These are phyloP conservation scores for Cucurbita moschata DNA, from an alignment of 306 rosid species.

Conservation along the genomic window DNA sequence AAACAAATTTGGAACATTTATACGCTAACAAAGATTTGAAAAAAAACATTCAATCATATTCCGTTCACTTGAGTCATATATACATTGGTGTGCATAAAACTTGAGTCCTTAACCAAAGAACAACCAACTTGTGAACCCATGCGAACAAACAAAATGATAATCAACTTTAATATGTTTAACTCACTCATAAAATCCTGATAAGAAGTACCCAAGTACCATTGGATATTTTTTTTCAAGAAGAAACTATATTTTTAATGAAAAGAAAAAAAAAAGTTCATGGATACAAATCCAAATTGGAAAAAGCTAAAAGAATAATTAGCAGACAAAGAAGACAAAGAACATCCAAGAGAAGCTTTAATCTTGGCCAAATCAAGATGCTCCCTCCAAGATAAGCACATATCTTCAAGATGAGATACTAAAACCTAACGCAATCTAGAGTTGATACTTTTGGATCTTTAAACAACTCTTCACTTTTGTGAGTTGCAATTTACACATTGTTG, in stretches of 20 bases:
- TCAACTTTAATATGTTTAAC: not conserved
- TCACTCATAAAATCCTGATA: too few relatives aligned
- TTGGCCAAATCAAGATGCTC: too few relatives aligned
- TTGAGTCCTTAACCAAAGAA: not conserved
- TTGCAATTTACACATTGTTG: not conserved
- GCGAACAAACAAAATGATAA: not conserved
- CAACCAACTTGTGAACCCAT: not conserved
- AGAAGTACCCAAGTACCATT: too few relatives aligned
- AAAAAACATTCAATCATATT: not conserved
- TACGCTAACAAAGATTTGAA: not conserved
- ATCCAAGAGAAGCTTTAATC: too few relatives aligned
- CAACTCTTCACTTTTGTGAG: not conserved
- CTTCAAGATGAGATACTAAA: not conserved
- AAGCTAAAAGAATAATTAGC: too few relatives aligned
- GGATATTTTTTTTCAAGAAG: too few relatives aligned
- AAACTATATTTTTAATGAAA: too few relatives aligned
- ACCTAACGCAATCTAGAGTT: not conserved
- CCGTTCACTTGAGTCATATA: not conserved
- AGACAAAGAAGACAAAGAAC: too few relatives aligned
- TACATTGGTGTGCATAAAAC: not conserved
- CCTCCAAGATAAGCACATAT: too few relatives aligned
- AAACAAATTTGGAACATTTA: not conserved
- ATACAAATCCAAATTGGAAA: too few relatives aligned
- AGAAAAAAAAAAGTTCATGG: too few relatives aligned
- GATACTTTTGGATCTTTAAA: not conserved